Percentiles rank a stretch among this genome's conserved stretches.
These are phyloP conservation scores for Mycena kentingensis DNA, from an alignment of 768 basidiomycete species.

Conservation along the genomic window DNA sequence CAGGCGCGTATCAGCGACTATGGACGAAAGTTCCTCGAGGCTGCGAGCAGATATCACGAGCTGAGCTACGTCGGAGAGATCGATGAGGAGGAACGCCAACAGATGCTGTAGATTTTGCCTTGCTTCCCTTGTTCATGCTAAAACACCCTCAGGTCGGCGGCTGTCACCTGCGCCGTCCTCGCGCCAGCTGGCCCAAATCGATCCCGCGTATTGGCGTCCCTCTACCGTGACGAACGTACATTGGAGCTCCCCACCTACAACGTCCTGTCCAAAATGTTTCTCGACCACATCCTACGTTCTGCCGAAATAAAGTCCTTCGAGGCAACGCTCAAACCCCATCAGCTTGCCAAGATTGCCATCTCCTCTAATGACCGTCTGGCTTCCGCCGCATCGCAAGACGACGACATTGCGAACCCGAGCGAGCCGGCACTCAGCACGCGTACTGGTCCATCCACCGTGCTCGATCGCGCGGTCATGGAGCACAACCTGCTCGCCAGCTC, in stretches of 20 bases:
- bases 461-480: conserved; percentile 98
- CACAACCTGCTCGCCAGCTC: conserved; percentile 97
- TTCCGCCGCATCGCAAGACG: conserved; percentile 57
- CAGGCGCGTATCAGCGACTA: conserved; percentile 96
- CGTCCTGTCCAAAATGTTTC: conserved; percentile 97
- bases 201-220: conserved; percentile 86
- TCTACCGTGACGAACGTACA: conserved; percentile 93
- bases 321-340: conserved; percentile 83
- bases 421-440: conserved; percentile 70
- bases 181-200: conserved; percentile 97
- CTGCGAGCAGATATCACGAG: conserved; percentile 92
- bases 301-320: conserved; percentile 91
- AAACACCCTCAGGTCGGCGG: conserved; percentile 61
- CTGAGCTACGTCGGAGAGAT: conserved; percentile 88
- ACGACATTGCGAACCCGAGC: conserved; percentile 45
- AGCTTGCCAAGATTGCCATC: conserved; percentile 88
- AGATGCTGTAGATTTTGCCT: conserved; percentile 73
- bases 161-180: conserved; percentile 94
- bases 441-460: conserved; percentile 91
- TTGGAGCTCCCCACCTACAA: conserved; percentile 77
- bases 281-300: conserved; percentile 93
- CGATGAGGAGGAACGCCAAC: conserved; percentile 88
- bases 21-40: conserved; percentile 89
- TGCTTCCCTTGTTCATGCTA: conserved; percentile 7
- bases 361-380: conserved; percentile 82